phyloP scores from a whole-genome alignment of 257 asterid genomes.

The Nicotiana undulata region DNA sequence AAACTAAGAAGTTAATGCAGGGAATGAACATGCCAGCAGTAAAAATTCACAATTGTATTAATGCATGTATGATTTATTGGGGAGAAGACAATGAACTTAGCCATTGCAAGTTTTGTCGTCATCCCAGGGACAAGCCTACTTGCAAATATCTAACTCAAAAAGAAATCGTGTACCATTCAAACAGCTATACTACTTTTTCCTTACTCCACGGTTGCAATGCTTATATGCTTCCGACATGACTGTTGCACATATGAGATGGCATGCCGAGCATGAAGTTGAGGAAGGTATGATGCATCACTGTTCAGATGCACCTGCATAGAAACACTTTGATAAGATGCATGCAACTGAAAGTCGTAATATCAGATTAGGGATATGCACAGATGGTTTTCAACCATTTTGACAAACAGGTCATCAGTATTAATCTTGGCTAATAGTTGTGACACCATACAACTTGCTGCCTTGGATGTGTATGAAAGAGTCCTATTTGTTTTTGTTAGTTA shows the following conservation, averaged over 20 bases:
- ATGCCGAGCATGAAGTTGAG: not conserved
- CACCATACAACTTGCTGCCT: too few species aligned
- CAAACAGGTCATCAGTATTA: not conserved
- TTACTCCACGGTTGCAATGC: not conserved
- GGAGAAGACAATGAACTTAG: not conserved
- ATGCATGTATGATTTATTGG: not conserved
- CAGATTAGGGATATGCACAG: not conserved
- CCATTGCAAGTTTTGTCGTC: not conserved
- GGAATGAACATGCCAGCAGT: too few species aligned
- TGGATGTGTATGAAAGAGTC: too few species aligned
- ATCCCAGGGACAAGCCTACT: not conserved
- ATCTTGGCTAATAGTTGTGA: too few species aligned
- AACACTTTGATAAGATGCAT: not conserved
- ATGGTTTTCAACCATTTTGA: not conserved
- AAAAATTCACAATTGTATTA: too few species aligned
- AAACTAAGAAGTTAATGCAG: too few species aligned
- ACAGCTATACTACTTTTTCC: not conserved
- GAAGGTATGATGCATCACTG: not conserved
- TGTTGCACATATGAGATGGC: not conserved
- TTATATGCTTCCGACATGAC: not conserved
- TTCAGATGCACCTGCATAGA: not conserved
- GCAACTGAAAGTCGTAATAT: not conserved
- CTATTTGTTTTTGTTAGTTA: too few species aligned
- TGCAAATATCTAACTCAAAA: not conserved
- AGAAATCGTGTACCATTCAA: not conserved